Evolutionary conservation across 805 yeast species (phyloP), one percentile per base, ranked within the genome.

Genomic region (Zygotorulaspora chibaensis): DNA sequence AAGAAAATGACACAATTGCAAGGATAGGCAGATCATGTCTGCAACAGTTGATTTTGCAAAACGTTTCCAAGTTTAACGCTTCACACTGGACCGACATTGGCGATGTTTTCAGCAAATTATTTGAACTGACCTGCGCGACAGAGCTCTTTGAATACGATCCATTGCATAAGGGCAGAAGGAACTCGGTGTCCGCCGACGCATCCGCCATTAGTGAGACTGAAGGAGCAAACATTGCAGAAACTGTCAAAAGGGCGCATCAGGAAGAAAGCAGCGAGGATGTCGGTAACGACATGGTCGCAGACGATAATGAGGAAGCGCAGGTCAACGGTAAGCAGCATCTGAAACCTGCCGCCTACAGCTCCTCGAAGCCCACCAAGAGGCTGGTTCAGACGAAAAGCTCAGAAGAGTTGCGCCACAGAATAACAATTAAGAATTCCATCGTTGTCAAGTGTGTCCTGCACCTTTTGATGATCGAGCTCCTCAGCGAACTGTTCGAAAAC

Each of bases 1-100:
- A 93, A 65, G 96, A 90, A 57, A 91, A 93, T 63, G 99, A 93
- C 59, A 90, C 98, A 0, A 89, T 95, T 57, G 95, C 97, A 0
- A 76, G 96, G 57, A 91, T 91, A 53, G 99, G 99, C 28, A 78
- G 95, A 58, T 80, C 91, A 8, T 90, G 99, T 63, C 73, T 93
- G 47, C 84, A 85, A 54, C 85, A 83, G 53, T 72, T 93, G 50
- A 75, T 93, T 46, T 67, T 82, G n/a, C 84, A 84, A 52, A 95
- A 93, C 61, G 77, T 82, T 53, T 55, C 66, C 8, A 80, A 79
- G 56, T 87, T 93, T 59, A 62, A 67, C 16, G 73, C 68, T 9
- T 68, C 68, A 6, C 91, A 95, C 55, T 93, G 99, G 99, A 68
- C 68, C 9, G 70, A 79, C 58, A 71, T 90, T 15, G 81, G 81